Percentiles rank a stretch among this genome's conserved stretches.
phyloP scores from a whole-genome alignment of 352 stramenopile species.

The Pilasporangium apinafurcum region DNA sequence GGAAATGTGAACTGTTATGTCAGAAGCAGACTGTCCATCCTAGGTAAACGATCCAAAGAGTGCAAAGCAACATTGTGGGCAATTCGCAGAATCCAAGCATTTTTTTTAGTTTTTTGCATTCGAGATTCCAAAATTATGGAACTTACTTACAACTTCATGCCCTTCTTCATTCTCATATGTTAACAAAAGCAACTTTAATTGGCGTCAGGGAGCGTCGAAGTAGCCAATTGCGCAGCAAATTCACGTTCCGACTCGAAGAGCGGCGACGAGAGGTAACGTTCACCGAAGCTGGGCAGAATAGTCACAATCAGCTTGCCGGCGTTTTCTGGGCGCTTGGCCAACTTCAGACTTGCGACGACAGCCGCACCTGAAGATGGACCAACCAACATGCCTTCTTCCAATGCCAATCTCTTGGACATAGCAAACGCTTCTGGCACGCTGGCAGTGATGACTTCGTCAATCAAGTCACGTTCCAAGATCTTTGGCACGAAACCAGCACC shows the following conservation, averaged over 20 bases:
- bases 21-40: too few species aligned
- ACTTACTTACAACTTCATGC: too few species aligned
- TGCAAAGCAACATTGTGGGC: too few species aligned
- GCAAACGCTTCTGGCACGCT: constrained; percentile 78
- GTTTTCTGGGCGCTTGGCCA: constrained; percentile 78
- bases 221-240: constrained; percentile 55
- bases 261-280: constrained; percentile 79
- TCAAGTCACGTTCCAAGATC: constrained; percentile 73
- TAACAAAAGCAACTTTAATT: constrained; percentile 4
- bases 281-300: constrained; percentile 88
- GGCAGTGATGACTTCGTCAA: constrained; percentile 87
- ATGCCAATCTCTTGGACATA: constrained; percentile 81
- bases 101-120: too few species aligned
- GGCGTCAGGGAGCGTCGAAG: constrained; percentile 26
- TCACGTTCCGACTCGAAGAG: constrained; percentile 80
- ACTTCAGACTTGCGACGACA: constrained; percentile 76
- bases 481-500: constrained; percentile 77
- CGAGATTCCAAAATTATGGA: too few species aligned
- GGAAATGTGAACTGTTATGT: too few species aligned
- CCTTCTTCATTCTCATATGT: too few species aligned
- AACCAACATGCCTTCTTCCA: constrained; percentile 83
- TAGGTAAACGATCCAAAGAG: too few species aligned
- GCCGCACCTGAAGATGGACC: constrained; percentile 85
- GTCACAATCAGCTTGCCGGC: constrained; percentile 85
- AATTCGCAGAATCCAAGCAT: too few species aligned